Conservation (phyloP, 495 filamentous ascomycete species). For the Aspergillus funiculosus region DNA sequence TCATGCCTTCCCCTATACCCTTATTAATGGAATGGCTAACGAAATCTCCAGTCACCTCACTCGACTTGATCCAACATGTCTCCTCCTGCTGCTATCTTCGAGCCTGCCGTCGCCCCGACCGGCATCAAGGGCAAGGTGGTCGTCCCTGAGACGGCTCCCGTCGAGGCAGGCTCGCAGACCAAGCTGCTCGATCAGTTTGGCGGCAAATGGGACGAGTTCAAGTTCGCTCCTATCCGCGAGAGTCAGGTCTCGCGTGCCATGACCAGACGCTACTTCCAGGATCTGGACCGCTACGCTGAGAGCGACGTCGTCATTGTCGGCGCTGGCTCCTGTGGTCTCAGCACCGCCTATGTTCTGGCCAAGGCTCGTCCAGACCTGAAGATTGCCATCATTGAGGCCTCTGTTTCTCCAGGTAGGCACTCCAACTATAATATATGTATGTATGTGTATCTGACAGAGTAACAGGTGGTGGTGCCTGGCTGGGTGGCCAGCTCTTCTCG, state of each 20-base stretch:
- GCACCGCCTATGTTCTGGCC: conserved; percentile 75
- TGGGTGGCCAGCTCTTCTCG: conserved; percentile 85
- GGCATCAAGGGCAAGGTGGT: conserved; percentile 44
- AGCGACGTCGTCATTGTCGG: conserved; percentile 88
- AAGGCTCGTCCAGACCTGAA: conserved; percentile 82
- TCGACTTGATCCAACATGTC: conserved; percentile 59
- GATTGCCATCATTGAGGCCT: conserved; percentile 85
- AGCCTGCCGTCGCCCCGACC: conserved; percentile 37
- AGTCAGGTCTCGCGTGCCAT: conserved; percentile 86
- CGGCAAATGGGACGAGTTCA: conserved; percentile 70
- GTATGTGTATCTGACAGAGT: conserved; percentile 2
- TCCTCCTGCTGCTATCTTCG: conserved; percentile 59
- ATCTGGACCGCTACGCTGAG: conserved; percentile 84
- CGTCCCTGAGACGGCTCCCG: conserved; percentile 35
- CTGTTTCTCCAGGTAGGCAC: conserved; percentile 62
- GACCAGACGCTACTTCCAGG: conserved; percentile 84
- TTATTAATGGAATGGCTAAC: conserved; percentile 36
- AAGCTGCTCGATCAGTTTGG: conserved; percentile 57
- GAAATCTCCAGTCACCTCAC: conserved; percentile 32
- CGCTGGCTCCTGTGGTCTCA: conserved; percentile 80
- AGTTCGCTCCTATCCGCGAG: conserved; percentile 82
- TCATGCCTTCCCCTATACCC: conserved; percentile 62
- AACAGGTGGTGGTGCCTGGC: conserved; percentile 79
- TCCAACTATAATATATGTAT: not conserved
- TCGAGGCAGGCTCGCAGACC: conserved; percentile 35